Evolutionary conservation across 495 filamentous ascomycete species (phyloP).

Genomic region (Daldinia decipiens): DNA sequence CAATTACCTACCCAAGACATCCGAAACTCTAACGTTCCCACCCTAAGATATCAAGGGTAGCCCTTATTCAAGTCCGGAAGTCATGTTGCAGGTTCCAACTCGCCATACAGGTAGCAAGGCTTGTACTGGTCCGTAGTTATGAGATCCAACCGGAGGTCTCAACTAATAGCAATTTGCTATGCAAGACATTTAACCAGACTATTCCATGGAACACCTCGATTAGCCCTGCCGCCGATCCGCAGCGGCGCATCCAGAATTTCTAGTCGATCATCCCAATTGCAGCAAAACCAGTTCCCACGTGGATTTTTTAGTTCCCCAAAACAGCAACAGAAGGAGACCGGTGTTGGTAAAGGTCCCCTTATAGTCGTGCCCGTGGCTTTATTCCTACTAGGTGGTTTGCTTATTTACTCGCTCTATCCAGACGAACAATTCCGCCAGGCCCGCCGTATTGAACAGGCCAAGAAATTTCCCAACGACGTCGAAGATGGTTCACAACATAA

Average conservation of each 20-base stretch:
- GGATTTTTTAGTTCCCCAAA: conserved; percentile 43
- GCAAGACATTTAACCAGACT: conserved; percentile 24
- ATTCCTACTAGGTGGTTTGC: conserved; percentile 50
- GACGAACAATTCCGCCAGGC: conserved; percentile 52
- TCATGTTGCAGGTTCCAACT: conserved; percentile 37
- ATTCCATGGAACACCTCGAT: conserved; percentile 29
- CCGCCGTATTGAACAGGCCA: conserved; percentile 20
- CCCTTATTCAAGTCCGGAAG: conserved; percentile 15
- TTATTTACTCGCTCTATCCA: conserved; percentile 57
- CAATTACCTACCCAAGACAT: conserved; percentile 7
- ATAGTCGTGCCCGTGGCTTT: conserved; percentile 43
- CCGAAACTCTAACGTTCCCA: too few species aligned
- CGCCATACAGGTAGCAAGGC: conserved; percentile 26
- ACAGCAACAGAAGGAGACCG: conserved; percentile 22
- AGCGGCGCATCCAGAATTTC: conserved; percentile 8
- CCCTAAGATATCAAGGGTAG: neutral
- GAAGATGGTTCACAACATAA: conserved; percentile 21
- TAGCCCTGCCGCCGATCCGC: conserved; percentile 26
- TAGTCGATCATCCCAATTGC: conserved; percentile 26
- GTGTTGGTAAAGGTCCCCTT: conserved; percentile 42
- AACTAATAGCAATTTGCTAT: conserved; percentile 30
- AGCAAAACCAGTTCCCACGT: conserved; percentile 39
- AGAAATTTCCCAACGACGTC: conserved; percentile 9
- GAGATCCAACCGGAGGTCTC: conserved; percentile 36
- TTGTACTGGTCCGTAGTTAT: conserved; percentile 30